Evolutionary conservation across 768 basidiomycete genomes (phyloP).

Genomic region (Terana coerulea): DNA sequence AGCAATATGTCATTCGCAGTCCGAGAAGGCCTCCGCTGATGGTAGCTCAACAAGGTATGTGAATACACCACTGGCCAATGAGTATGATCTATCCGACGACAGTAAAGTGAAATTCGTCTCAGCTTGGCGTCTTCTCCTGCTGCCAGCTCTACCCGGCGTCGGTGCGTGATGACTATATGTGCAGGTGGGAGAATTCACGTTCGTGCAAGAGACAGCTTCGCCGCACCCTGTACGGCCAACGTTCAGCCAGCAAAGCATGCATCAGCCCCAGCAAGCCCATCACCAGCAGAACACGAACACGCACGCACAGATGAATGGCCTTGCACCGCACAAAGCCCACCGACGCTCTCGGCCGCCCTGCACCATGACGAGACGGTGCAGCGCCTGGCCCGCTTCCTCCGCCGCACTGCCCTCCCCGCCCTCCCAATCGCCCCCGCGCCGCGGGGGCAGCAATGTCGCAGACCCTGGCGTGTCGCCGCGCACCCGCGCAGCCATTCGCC

Average conservation of each 20-base stretch:
- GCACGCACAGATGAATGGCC: too few relatives aligned
- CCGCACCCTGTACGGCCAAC: not conserved
- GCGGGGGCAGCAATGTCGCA: not conserved
- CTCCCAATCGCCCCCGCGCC: not conserved
- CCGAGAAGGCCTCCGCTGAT: slow-evolving; percentile 3
- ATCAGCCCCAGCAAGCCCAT: not conserved
- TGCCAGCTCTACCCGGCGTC: slow-evolving; percentile 1
- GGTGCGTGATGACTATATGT: slow-evolving; percentile 1
- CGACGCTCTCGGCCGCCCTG: not conserved
- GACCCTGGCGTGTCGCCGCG: not conserved
- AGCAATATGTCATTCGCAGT: slow-evolving; percentile 1
- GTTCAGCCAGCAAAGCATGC: not conserved
- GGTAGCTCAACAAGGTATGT: too few relatives aligned
- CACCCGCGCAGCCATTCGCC: not conserved
- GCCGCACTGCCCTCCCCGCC: not conserved
- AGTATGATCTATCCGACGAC: too few relatives aligned
- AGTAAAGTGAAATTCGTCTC: too few relatives aligned
- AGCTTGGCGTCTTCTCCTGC: too few relatives aligned
- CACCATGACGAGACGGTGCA: not conserved
- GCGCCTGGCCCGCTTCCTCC: not conserved
- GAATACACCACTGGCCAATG: too few relatives aligned
- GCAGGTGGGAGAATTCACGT: not conserved
- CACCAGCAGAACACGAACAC: not conserved
- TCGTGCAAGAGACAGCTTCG: too few relatives aligned
- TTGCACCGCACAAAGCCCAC: slow-evolving; percentile 1